Percentiles rank a stretch among this genome's conserved stretches.
phyloP scores from a whole-genome alignment of 257 asterid genomes.

The Fraxinus anomala region DNA sequence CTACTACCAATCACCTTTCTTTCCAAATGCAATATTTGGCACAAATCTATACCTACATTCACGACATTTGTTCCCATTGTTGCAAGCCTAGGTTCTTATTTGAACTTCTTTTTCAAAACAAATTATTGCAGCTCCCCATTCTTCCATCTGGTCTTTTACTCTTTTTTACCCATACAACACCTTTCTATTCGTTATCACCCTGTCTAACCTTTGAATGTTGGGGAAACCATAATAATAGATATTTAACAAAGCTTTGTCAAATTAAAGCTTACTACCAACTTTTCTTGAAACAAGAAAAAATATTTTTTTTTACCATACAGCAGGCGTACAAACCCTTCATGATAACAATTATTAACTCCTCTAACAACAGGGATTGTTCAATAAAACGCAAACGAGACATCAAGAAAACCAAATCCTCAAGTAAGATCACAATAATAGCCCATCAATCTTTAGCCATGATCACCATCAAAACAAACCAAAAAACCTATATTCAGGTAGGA shows the following conservation, averaged over 20 bases:
- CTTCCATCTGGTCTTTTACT: neutral
- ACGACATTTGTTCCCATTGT: neutral
- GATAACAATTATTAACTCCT: neutral
- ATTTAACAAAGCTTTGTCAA: conserved; percentile 5
- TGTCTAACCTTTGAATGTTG: neutral
- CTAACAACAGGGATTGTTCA: neutral
- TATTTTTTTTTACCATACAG: neutral
- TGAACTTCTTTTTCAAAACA: neutral
- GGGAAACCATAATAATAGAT: neutral
- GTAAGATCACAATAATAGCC: conserved; percentile 17
- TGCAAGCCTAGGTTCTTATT: neutral
- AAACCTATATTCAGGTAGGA: neutral
- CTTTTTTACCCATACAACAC: neutral
- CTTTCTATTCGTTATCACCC: neutral
- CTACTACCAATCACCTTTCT: neutral
- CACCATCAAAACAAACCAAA: conserved; percentile 11
- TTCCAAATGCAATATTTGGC: neutral
- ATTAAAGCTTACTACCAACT: conserved; percentile 1
- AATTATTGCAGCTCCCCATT: conserved; percentile 4
- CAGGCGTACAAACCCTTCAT: conserved; percentile 8
- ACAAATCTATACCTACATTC: neutral
- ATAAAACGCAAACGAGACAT: neutral
- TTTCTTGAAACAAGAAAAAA: neutral
- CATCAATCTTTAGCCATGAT: conserved; percentile 25
- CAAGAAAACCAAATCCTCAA: conserved; percentile 12